phyloP scores from a whole-genome alignment of 148 eudicot species.

The Gaultheria prostrata region DNA sequence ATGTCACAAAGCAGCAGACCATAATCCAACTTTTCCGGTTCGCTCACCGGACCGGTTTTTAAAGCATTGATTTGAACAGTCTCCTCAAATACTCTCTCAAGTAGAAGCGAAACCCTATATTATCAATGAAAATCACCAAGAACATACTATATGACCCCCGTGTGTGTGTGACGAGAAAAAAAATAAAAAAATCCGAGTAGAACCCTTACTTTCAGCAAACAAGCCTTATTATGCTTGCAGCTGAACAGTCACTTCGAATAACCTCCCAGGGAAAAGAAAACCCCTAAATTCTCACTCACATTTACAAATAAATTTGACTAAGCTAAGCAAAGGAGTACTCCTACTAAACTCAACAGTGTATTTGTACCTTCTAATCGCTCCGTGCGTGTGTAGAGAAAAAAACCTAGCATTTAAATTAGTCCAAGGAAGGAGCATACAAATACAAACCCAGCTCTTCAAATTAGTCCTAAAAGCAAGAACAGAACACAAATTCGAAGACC shows the following conservation, averaged over 20 bases:
- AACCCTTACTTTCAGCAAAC: background rate
- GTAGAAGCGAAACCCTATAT: background rate
- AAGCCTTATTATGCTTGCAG: background rate
- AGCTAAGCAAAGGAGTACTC: background rate
- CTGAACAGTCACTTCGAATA: background rate
- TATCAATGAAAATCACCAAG: no score
- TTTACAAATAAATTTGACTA: background rate
- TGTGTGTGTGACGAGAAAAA: background rate
- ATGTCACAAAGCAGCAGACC: no score
- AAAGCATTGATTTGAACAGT: background rate
- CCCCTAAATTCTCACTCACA: background rate
- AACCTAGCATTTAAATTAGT: no score
- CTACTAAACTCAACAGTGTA: background rate
- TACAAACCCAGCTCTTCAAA: conserved; percentile 15
- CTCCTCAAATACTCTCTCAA: background rate
- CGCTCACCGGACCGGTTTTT: no score
- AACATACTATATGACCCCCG: no score
- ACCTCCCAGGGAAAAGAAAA: background rate
- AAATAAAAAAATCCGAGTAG: no score
- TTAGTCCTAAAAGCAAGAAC: background rate
- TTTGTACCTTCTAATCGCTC: background rate
- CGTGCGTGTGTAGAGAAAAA: background rate
- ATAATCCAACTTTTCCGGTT: background rate
- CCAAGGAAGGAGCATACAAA: background rate
- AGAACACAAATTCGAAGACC: conserved; percentile 11